These are phyloP conservation scores for Fraxinus excelsior DNA, from an alignment of 257 asterid species.

Conservation along the genomic window DNA sequence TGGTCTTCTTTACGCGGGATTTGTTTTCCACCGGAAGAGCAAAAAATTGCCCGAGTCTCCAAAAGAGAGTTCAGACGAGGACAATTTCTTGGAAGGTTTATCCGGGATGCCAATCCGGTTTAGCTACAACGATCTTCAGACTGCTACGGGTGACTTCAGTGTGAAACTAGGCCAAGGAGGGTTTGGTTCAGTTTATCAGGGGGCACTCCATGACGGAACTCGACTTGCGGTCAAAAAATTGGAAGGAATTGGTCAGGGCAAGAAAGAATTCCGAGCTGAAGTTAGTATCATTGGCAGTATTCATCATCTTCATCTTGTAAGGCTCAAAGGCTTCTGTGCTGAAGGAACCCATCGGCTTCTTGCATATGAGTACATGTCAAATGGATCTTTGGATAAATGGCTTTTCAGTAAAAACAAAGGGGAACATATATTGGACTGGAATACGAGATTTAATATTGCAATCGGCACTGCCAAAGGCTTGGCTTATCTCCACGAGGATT, in stretches of 20 bases:
- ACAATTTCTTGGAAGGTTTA: constrained; percentile 69
- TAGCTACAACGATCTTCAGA: constrained; percentile 69
- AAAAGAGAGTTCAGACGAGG: constrained; percentile 75
- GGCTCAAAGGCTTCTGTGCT: constrained; percentile 85
- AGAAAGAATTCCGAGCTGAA: constrained; percentile 95
- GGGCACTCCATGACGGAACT: constrained; percentile 75
- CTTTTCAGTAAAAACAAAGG: constrained; percentile 65
- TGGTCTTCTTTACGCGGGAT: constrained; percentile 51
- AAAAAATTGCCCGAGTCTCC: constrained; percentile 51
- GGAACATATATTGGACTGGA: constrained; percentile 74
- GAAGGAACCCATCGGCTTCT: constrained; percentile 91
- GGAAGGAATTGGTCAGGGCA: constrained; percentile 95
- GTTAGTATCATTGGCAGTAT: constrained; percentile 97
- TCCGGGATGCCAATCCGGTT: constrained; percentile 96
- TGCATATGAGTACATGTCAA: constrained; percentile 86
- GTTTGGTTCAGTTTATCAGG: constrained; percentile 92
- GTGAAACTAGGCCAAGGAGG: constrained; percentile 97
- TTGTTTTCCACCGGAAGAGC: constrained; percentile 38
- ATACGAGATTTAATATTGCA: constrained; percentile 68
- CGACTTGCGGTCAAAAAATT: constrained; percentile 78
- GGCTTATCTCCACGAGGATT: constrained; percentile 84
- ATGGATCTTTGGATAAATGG: constrained; percentile 88
- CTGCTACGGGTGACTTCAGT: constrained; percentile 65
- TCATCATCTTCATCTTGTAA: constrained; percentile 83
- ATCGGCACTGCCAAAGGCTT: constrained; percentile 84